phyloP scores from a whole-genome alignment of 225 moss, liverwort and hornwort genomes.

The Sphagnum tenellum region DNA sequence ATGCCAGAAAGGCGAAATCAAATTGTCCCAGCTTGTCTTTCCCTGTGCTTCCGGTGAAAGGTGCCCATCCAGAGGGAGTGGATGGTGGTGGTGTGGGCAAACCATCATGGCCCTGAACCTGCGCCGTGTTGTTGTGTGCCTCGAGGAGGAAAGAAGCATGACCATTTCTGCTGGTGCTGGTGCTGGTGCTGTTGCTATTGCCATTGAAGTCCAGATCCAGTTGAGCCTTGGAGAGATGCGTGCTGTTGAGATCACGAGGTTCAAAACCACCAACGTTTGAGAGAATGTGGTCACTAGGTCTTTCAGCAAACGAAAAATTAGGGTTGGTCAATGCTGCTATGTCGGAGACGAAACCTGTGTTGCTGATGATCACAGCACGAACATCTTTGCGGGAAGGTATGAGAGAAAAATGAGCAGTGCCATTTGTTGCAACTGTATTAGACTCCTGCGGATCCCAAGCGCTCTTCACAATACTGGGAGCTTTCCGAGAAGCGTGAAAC shows the following conservation, averaged over 20 bases:
- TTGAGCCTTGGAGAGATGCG: too few relatives aligned
- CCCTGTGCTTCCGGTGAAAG: conserved; percentile 61
- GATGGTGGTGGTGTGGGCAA: too few relatives aligned
- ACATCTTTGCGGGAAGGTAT: background rate
- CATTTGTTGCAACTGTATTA: background rate
- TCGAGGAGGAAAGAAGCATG: background rate
- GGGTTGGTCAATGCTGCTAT: background rate
- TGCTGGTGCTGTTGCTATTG: background rate
- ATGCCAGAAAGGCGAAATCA: conserved; percentile 72
- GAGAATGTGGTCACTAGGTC: conserved; percentile 14
- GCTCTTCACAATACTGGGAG: conserved; percentile 86
- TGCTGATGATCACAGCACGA: background rate
- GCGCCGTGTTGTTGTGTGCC: background rate
- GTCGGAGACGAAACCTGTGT: background rate
- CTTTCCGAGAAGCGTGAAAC: conserved; percentile 79
- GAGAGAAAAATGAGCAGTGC: too few relatives aligned
- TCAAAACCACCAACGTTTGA: background rate
- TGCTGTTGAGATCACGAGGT: background rate
- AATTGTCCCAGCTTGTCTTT: conserved; percentile 69
- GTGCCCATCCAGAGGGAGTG: conserved; percentile 44
- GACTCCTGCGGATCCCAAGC: conserved; percentile 62
- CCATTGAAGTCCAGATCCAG: background rate
- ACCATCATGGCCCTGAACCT: conserved; percentile 1
- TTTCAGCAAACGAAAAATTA: background rate
- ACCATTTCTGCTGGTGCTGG: too few relatives aligned